These are phyloP conservation scores for Pseudoscleropodium purum DNA, from an alignment of 225 moss, liverwort and hornwort genomes.

Conservation along the genomic window DNA sequence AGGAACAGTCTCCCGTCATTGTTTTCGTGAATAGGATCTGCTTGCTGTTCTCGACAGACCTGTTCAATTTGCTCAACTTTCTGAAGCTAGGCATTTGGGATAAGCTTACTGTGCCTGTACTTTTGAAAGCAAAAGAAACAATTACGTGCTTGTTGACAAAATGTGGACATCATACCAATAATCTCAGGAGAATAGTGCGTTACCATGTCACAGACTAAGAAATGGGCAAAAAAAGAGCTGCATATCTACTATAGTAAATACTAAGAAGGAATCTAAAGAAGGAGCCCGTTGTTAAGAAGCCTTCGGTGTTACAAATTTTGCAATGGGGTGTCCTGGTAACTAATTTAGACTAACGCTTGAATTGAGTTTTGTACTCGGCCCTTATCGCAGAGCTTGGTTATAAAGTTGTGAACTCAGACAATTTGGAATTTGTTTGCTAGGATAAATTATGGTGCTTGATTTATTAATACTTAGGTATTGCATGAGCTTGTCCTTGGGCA, in stretches of 20 bases:
- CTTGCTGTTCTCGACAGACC: neutral
- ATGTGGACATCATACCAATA: neutral
- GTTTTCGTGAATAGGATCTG: neutral
- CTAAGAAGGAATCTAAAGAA: neutral
- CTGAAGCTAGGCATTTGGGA: neutral
- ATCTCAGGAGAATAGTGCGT: neutral
- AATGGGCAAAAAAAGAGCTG: neutral
- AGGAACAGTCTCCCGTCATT: neutral
- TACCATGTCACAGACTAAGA: neutral
- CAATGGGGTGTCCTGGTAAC: neutral
- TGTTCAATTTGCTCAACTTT: neutral
- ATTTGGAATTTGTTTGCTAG: too few relatives aligned
- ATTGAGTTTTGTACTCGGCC: too few relatives aligned
- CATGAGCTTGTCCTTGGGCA: too few relatives aligned
- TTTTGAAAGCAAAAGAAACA: neutral
- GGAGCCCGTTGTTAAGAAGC: neutral
- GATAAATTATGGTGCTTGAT: too few relatives aligned
- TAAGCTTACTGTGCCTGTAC: neutral
- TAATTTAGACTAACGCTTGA: neutral
- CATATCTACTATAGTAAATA: neutral
- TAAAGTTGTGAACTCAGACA: too few relatives aligned
- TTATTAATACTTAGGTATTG: too few relatives aligned
- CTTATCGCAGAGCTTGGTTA: too few relatives aligned
- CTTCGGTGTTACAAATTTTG: neutral
- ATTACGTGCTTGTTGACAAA: neutral